Base-by-base conservation (phyloP, 2,329 filamentous ascomycete species). In the Diaporthe citrichinensis region DNA sequence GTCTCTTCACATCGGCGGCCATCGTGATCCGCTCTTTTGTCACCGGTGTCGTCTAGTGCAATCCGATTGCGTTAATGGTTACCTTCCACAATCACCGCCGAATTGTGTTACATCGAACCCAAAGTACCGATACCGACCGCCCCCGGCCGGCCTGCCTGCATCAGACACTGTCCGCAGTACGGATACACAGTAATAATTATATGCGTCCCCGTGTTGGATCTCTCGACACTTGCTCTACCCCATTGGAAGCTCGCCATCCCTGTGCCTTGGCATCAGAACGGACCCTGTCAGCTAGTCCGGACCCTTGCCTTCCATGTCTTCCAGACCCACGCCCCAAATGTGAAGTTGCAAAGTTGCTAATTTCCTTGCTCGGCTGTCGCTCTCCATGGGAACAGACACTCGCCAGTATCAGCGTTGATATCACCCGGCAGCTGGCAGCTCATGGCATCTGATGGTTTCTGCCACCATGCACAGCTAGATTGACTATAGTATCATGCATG, bases 71-170 rank as follows among this genome's bases (percentile, higher is more conserved):
- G 46, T 73, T 71, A 76, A 59, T 36, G 73, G 61, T 53, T 69
- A 53, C 68, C 46, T 57, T 62, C 58, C 36, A 68, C 65, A 73
- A 74, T 75, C 73, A 77, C 73, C 76, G 76, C 73, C 71, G 69
- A 62, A 53, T 53, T 31, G 55, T 61, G 61, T 75, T 72, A 75
- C 71, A 75, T 61, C 69, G 36, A 36, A 49, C 17, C 51, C 10
- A 67, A 65, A 44, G 73, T 73, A 75, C 59, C 51, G 51, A 59
- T 76, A 74, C 74, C 25, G 34, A 15, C 39, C 28, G 23, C 20
- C 46, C 53, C 51, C 36, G 34, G 39, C 46, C 49, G 20, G n/a
- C 72, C 69, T 25, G 53, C 44, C 62, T 59, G 34, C 15, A 69
- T 14, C 34, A 23, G 4, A 55, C 34, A 39, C 49, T 55, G 46